Conservation (phyloP, 2,329 filamentous ascomycete genomes). For the Apiospora sp. region DNA sequence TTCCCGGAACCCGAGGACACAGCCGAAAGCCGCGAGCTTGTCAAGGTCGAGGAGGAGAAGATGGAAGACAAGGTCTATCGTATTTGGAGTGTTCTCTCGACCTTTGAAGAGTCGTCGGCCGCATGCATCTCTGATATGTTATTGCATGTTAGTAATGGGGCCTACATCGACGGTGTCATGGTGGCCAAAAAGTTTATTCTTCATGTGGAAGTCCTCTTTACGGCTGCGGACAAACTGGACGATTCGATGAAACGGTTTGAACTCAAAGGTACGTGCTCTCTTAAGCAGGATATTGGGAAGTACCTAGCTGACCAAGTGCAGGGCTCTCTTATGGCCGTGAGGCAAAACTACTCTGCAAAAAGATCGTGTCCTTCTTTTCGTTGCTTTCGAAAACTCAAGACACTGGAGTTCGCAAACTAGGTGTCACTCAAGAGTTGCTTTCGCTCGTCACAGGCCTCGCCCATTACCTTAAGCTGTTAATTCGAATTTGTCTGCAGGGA, state of each 20-base stretch:
- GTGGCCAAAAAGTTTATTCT: constrained; percentile 96
- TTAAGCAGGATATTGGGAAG: background rate
- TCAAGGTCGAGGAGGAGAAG: constrained; percentile 86
- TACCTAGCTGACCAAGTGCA: constrained; percentile 42
- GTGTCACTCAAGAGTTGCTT: constrained; percentile 97
- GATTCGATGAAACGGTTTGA: constrained; percentile 71
- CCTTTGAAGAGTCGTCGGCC: constrained; percentile 96
- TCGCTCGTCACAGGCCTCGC: constrained; percentile 95
- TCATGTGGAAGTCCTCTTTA: constrained; percentile 93
- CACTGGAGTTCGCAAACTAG: constrained; percentile 85
- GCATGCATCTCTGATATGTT: constrained; percentile 99
- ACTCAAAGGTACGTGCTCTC: constrained; percentile 71
- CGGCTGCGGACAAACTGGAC: constrained; percentile 86
- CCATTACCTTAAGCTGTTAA: constrained; percentile 96
- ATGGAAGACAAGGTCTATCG: constrained; percentile 98
- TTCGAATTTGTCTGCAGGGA: constrained; percentile 94
- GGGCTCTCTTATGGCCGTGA: constrained; percentile 92
- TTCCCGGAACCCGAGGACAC: constrained; percentile 54
- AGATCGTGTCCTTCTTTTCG: constrained; percentile 97
- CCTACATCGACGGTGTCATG: constrained; percentile 92
- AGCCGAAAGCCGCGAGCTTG: constrained; percentile 72
- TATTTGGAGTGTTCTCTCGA: constrained; percentile 97
- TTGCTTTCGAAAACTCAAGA: constrained; percentile 95
- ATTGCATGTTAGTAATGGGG: constrained; percentile 95
- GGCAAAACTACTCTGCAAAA: constrained; percentile 99